Evolutionary conservation across 2,329 filamentous ascomycete genomes (phyloP).

Genomic region (Claviceps sp.): DNA sequence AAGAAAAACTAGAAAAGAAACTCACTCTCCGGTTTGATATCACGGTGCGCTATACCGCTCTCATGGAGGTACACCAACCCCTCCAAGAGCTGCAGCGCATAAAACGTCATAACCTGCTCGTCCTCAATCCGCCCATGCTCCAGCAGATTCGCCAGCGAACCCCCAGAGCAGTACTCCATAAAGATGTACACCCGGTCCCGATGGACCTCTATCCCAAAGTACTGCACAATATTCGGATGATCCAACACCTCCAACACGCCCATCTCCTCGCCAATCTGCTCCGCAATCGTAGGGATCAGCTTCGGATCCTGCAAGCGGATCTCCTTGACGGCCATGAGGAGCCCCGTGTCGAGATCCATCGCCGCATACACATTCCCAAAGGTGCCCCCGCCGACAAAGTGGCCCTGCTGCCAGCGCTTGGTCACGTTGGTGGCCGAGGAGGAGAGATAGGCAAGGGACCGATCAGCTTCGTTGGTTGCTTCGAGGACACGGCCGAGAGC

Average conservation of each 20-base stretch:
- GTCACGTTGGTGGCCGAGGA: slow-evolving; percentile 91
- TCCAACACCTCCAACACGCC: slow-evolving; percentile 87
- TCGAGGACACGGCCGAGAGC: slow-evolving; percentile 83
- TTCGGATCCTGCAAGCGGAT: slow-evolving; percentile 95
- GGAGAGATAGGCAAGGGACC: slow-evolving; percentile 84
- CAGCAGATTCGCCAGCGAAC: slow-evolving; percentile 75
- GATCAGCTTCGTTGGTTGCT: slow-evolving; percentile 88
- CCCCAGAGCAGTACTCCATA: slow-evolving; percentile 98
- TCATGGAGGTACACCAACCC: slow-evolving; percentile 90
- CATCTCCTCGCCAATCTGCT: slow-evolving; percentile 95
- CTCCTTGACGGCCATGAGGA: slow-evolving; percentile 97
- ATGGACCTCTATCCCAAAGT: slow-evolving; percentile 96
- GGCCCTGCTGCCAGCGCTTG: slow-evolving; percentile 96
- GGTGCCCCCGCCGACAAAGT: slow-evolving; percentile 90
- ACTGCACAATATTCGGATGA: slow-evolving; percentile 94
- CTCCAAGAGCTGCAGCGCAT: slow-evolving; percentile 85
- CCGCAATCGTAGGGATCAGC: slow-evolving; percentile 83
- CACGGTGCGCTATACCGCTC: slow-evolving; percentile 81
- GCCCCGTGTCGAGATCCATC: slow-evolving; percentile 91
- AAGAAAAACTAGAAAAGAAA: slow-evolving; percentile 11
- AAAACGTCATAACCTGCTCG: slow-evolving; percentile 94
- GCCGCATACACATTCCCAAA: slow-evolving; percentile 96
- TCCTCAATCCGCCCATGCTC: slow-evolving; percentile 97
- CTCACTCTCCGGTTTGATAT: slow-evolving; percentile 95
- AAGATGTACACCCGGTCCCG: slow-evolving; percentile 99